Percentiles rank a stretch among this genome's conserved stretches.
These are phyloP conservation scores for Daldinia caldariorum DNA, from an alignment of 495 filamentous ascomycete genomes.

Conservation along the genomic window DNA sequence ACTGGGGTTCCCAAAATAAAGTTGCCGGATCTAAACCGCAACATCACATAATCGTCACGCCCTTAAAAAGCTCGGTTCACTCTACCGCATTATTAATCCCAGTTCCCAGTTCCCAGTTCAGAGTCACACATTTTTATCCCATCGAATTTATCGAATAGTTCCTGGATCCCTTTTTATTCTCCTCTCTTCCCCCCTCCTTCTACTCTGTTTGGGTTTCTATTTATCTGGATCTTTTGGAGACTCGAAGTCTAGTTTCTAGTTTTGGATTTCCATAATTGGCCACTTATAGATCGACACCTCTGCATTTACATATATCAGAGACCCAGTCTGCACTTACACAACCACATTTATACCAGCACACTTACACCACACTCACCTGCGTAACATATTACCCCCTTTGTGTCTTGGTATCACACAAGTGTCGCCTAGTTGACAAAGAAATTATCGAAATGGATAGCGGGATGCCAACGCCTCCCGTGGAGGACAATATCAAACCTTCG, in stretches of 20 bases:
- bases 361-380: constrained; percentile 4
- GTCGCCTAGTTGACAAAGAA: constrained; percentile 21
- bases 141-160: constrained; percentile 36
- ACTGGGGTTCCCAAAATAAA: constrained; percentile 42
- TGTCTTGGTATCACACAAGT: constrained; percentile 20
- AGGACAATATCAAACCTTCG: constrained; percentile 52
- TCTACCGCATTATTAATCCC: constrained; percentile 44
- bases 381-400: constrained; percentile 7
- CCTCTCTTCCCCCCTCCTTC: constrained; percentile 15
- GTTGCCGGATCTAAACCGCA: constrained; percentile 45
- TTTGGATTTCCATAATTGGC: constrained; percentile 23
- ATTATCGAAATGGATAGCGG: constrained; percentile 54
- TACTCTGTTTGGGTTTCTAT: constrained; percentile 11
- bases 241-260: constrained; percentile 8
- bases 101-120: constrained; percentile 22
- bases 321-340: constrained; percentile 30
- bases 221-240: constrained; percentile 5
- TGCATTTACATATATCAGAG: constrained; percentile 1
- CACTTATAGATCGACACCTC: constrained; percentile 10
- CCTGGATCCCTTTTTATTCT: constrained; percentile 11
- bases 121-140: constrained; percentile 40
- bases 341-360: too few species aligned
- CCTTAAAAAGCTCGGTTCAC: constrained; percentile 44
- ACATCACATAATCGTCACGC: constrained; percentile 48
- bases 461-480: constrained; percentile 58